These are phyloP conservation scores for Tieghemiomyces parasiticus DNA, from an alignment of 192 early-diverging fungal genomes.

Conservation along the genomic window DNA sequence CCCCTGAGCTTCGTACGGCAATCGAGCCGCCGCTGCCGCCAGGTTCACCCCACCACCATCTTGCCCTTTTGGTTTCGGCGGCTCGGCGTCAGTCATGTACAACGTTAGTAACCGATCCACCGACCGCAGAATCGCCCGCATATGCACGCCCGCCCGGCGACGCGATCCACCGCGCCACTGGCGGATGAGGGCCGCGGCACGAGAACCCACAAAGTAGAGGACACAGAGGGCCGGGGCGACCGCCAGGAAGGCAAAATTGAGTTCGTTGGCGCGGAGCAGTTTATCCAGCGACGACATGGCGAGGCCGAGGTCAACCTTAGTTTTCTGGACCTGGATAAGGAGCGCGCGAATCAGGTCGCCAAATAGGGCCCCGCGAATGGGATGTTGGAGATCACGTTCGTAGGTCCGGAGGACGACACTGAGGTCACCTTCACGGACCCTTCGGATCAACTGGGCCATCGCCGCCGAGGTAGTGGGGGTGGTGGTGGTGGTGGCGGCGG, in stretches of 20 bases:
- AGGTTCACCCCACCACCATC: slow-evolving; percentile 7
- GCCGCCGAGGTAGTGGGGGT: too few relatives aligned
- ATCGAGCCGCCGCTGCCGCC: background rate
- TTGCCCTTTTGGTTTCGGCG: too few relatives aligned
- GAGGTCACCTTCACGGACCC: slow-evolving; percentile 65
- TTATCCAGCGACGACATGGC: slow-evolving; percentile 89
- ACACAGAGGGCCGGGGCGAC: slow-evolving; percentile 54
- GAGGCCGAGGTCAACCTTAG: slow-evolving; percentile 83
- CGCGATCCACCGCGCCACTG: slow-evolving; percentile 23
- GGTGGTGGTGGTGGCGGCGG: background rate
- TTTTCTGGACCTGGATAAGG: slow-evolving; percentile 80
- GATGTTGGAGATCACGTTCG: slow-evolving; percentile 49
- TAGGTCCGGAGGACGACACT: slow-evolving; percentile 63
- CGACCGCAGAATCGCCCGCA: slow-evolving; percentile 34
- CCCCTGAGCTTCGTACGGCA: slow-evolving; percentile 9
- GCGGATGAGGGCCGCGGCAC: slow-evolving; percentile 21
- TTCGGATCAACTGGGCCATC: slow-evolving; percentile 23
- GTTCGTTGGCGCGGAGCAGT: slow-evolving; percentile 82
- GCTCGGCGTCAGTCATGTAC: too few relatives aligned
- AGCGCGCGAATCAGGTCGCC: slow-evolving; percentile 56
- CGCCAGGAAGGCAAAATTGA: slow-evolving; percentile 86
- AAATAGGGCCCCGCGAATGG: slow-evolving; percentile 29
- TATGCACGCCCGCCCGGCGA: slow-evolving; percentile 25
- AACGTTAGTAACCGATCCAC: slow-evolving; percentile 42
- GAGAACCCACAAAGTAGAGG: slow-evolving; percentile 28